phyloP scores from a whole-genome alignment of 225 moss, liverwort and hornwort species.

The Lunularia cruciata region DNA sequence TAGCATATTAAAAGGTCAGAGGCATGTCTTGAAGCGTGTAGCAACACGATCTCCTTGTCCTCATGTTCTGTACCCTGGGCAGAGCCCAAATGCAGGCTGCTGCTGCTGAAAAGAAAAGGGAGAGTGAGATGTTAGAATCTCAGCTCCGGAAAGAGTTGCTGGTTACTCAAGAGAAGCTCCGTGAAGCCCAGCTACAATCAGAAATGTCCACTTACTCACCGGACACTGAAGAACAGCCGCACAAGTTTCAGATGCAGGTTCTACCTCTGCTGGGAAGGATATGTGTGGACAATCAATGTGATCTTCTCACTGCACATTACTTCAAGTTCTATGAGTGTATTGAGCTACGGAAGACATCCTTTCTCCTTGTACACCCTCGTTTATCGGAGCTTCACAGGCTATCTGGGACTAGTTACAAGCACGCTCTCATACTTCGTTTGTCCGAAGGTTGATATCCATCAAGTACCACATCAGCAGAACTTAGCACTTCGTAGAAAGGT shows the following conservation, averaged over 20 bases:
- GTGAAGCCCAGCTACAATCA: neutral
- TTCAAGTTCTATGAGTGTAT: no score
- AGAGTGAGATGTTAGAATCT: constrained; percentile 16
- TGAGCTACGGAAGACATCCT: no score
- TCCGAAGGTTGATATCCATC: no score
- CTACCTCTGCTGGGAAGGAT: neutral
- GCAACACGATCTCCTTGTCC: neutral
- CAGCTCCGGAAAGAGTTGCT: constrained; percentile 7
- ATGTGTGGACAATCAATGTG: no score
- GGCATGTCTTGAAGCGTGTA: neutral
- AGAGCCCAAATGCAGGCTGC: constrained; percentile 28
- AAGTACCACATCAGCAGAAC: no score
- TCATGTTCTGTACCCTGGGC: constrained; percentile 4
- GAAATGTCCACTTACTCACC: neutral
- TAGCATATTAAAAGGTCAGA: neutral
- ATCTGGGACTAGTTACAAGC: no score
- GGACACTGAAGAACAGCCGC: neutral
- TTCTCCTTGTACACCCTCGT: no score
- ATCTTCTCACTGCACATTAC: no score
- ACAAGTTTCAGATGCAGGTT: neutral
- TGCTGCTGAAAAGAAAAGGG: constrained; percentile 13
- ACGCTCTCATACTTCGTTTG: no score
- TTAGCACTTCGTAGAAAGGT: no score
- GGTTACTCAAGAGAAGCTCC: neutral
- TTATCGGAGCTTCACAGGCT: no score